Evolutionary conservation across 805 yeast species (phyloP).

Genomic region (Lipomyces starkeyi): DNA sequence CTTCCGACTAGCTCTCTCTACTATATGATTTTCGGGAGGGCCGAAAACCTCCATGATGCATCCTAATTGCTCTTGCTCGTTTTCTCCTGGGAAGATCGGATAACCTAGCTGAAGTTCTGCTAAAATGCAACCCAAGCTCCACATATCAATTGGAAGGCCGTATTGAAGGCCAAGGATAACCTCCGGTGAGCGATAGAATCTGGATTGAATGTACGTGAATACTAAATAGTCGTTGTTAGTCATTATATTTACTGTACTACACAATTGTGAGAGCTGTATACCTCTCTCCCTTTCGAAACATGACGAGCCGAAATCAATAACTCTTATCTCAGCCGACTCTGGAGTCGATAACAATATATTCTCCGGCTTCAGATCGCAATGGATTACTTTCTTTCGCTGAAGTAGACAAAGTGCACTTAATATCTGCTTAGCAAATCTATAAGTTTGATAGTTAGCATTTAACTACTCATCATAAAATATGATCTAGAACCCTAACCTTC

Average conservation of each 20-base stretch:
- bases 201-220: constrained; percentile 92
- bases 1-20: constrained; percentile 47
- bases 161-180: constrained; percentile 88
- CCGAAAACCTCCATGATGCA: constrained; percentile 91
- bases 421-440: constrained; percentile 59
- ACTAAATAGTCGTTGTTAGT: constrained; percentile 48
- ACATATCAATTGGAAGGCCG: constrained; percentile 89
- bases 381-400: constrained; percentile 64
- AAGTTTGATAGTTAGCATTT: constrained; percentile 43
- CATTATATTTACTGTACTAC: not conserved
- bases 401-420: constrained; percentile 65
- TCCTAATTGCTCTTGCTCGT: constrained; percentile 84
- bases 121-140: constrained; percentile 97
- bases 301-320: constrained; percentile 78
- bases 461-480: not conserved
- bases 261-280: not conserved
- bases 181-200: constrained; percentile 97
- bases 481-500: constrained; percentile 18
- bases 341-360: constrained; percentile 66
- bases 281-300: constrained; percentile 64
- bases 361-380: constrained; percentile 88
- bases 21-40: constrained; percentile 66
- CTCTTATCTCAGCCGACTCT: constrained; percentile 58
- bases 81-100: constrained; percentile 94
- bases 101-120: constrained; percentile 93